phyloP scores from a whole-genome alignment of 345 rosid species.

The Carallia pectinifolia region DNA sequence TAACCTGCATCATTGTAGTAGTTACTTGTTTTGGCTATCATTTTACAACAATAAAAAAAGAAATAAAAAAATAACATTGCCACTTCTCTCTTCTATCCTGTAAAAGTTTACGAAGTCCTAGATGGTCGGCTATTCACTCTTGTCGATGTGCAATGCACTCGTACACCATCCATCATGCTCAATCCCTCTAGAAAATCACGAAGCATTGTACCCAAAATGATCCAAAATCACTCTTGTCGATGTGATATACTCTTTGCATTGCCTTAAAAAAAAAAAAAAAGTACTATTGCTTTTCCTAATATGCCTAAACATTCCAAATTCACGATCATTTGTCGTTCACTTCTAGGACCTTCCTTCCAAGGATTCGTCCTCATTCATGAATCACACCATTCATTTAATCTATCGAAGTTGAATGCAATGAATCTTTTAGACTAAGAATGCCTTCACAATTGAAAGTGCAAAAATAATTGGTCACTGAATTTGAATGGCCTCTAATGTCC shows the following conservation, averaged over 20 bases:
- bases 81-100: too few relatives aligned
- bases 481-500: too few relatives aligned
- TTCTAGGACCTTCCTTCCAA: neutral
- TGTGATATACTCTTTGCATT: too few relatives aligned
- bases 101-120: neutral
- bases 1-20: too few relatives aligned
- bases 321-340: neutral
- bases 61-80: too few relatives aligned
- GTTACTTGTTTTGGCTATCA: too few relatives aligned
- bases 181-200: neutral
- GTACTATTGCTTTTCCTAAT: neutral
- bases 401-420: neutral
- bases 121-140: neutral
- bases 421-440: neutral
- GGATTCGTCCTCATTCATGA: slow-evolving; percentile 6
- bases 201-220: neutral
- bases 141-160: slow-evolving; percentile 15
- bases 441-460: too few relatives aligned
- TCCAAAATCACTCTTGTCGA: neutral
- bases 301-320: neutral
- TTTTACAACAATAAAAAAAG: too few relatives aligned
- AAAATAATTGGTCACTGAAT: too few relatives aligned
- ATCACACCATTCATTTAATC: neutral
- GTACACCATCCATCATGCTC: neutral
- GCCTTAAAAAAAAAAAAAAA: too few relatives aligned